Percentiles rank a stretch among this genome's conserved stretches.
These are phyloP conservation scores for Rhynchosporium secalis DNA, from an alignment of 2,329 filamentous ascomycete genomes.

Conservation along the genomic window DNA sequence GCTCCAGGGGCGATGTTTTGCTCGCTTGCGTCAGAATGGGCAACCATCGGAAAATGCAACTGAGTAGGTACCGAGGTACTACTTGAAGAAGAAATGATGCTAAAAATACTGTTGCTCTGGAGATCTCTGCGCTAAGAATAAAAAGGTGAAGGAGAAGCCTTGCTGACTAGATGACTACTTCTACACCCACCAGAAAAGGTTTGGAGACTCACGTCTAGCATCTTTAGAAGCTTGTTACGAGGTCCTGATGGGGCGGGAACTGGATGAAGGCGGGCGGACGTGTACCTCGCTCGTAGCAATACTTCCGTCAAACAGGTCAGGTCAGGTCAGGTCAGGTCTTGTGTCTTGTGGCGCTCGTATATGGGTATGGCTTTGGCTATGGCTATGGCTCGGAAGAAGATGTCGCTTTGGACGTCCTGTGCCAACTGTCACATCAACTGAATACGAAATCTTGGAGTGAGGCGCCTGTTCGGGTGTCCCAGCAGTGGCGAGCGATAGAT, in stretches of 20 bases:
- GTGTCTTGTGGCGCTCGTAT: no score
- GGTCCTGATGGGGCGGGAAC: conserved; percentile 2
- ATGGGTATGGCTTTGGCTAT: no score
- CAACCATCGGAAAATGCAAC: conserved; percentile 8
- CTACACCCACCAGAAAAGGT: neutral
- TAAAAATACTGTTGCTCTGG: conserved; percentile 18
- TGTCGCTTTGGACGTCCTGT: conserved; percentile 4
- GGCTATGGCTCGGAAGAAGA: conserved; percentile 3
- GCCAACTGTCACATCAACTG: neutral
- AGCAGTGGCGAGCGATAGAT: conserved; percentile 19
- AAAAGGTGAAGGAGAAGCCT: no score
- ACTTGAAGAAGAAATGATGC: neutral
- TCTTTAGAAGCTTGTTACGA: neutral
- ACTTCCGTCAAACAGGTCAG: neutral
- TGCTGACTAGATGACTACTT: no score
- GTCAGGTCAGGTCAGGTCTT: neutral
- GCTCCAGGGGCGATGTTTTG: no score
- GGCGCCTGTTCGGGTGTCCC: conserved; percentile 22
- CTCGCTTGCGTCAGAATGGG: neutral
- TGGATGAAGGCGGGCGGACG: neutral
- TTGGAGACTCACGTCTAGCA: neutral
- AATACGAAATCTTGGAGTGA: conserved; percentile 23
- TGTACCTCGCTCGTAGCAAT: neutral
- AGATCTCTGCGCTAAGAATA: neutral
- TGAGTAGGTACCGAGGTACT: no score